A percentile compares a stretch with the other conserved stretches of the same genome.
These are phyloP conservation scores for Ormosia emarginata DNA, from an alignment of 306 rosid species.

Conservation along the genomic window DNA sequence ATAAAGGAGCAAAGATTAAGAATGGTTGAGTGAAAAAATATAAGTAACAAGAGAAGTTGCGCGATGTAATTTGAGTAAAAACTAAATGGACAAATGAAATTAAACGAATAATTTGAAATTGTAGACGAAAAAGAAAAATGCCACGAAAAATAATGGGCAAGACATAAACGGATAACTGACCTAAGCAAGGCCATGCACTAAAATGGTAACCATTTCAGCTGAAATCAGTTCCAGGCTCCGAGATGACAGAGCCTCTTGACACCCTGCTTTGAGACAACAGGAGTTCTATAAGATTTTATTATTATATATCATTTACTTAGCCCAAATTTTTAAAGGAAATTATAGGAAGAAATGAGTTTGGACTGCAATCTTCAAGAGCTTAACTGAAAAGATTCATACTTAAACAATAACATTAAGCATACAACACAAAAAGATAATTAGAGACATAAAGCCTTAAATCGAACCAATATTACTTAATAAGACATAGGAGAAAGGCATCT, in stretches of 20 bases:
- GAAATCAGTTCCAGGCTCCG: constrained; percentile 94
- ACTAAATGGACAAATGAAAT: constrained; percentile 40
- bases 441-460: background rate
- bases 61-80: constrained; percentile 40
- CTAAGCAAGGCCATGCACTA: constrained; percentile 85
- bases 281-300: constrained; percentile 73
- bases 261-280: constrained; percentile 97
- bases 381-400: constrained; percentile 41
- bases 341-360: constrained; percentile 53
- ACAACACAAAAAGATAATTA: constrained; percentile 11
- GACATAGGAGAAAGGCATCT: background rate
- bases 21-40: constrained; percentile 21
- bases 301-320: constrained; percentile 45
- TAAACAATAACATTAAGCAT: constrained; percentile 13
- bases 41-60: constrained; percentile 35
- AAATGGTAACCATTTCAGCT: constrained; percentile 92
- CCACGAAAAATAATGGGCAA: constrained; percentile 63
- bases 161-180: constrained; percentile 81
- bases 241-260: constrained; percentile 95
- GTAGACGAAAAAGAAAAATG: constrained; percentile 61
- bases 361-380: constrained; percentile 53
- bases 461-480: background rate
- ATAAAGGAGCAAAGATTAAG: constrained; percentile 15
- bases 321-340: constrained; percentile 60
- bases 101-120: constrained; percentile 40